Percentiles rank a stretch among this genome's conserved stretches.
Conservation (phyloP, 2,329 filamentous ascomycete genomes). For the Arthroderma sp. region DNA sequence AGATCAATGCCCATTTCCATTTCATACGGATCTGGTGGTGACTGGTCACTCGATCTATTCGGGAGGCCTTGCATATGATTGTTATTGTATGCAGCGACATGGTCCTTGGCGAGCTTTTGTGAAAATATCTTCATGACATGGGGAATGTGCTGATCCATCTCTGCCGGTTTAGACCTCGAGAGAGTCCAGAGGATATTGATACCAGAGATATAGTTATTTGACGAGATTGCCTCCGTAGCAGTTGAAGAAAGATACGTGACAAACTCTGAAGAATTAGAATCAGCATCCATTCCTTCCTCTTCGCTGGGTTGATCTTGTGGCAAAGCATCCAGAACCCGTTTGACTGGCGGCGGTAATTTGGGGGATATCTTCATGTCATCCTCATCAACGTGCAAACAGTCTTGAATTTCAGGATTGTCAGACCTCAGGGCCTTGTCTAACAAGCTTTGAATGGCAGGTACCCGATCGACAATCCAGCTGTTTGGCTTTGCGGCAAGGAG, state of each 20-base stretch:
- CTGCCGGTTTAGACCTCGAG: slow-evolving; percentile 66
- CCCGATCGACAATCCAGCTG: slow-evolving; percentile 75
- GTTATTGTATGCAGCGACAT: slow-evolving; percentile 60
- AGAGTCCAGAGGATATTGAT: slow-evolving; percentile 92
- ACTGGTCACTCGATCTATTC: slow-evolving; percentile 13
- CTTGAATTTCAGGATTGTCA: slow-evolving; percentile 84
- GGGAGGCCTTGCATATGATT: slow-evolving; percentile 25
- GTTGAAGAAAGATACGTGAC: slow-evolving; percentile 71
- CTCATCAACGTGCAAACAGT: slow-evolving; percentile 68
- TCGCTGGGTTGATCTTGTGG: slow-evolving; percentile 68
- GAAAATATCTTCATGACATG: slow-evolving; percentile 89
- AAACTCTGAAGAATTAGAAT: slow-evolving; percentile 70
- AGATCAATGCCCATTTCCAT: slow-evolving; percentile 78
- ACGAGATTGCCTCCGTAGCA: slow-evolving; percentile 74
- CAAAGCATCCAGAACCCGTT: slow-evolving; percentile 75
- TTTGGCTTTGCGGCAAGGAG: slow-evolving; percentile 77
- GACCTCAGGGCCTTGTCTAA: slow-evolving; percentile 79
- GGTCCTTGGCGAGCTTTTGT: slow-evolving; percentile 80
- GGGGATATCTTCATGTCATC: slow-evolving; percentile 56
- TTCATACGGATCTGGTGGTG: slow-evolving; percentile 51
- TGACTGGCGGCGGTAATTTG: slow-evolving; percentile 60
- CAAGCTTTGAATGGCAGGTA: slow-evolving; percentile 69
- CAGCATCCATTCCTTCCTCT: slow-evolving; percentile 68
- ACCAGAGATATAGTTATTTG: slow-evolving; percentile 68
- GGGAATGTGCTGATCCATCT: slow-evolving; percentile 79